Base-by-base conservation (phyloP, 805 yeast genomes). In the Wickerhamiella kazuoi region DNA sequence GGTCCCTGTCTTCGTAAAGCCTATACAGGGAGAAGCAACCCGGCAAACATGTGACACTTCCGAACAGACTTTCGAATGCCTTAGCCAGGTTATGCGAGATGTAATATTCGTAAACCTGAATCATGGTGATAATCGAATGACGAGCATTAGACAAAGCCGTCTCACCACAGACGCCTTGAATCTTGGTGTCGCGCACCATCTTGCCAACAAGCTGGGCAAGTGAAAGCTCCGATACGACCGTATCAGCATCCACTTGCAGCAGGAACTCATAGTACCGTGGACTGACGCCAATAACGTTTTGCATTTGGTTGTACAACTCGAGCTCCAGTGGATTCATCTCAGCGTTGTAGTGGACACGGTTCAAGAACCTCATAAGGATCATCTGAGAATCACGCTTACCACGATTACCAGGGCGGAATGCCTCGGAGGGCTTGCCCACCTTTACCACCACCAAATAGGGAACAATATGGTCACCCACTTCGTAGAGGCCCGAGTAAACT, bases 341-440 rank as follows among this genome's bases (percentile, higher is more conserved):
- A 45, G 69, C 63, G 47, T 71, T 71, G 49, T 70, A 70, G 55
- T 71, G 74, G 18, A 72, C 75, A 41, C 72, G 65, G 54, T 72
- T 75, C 50, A 72, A 57, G 59, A 71, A 72, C 13, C 74, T 59
- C 78, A 72, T 72, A 48, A 72, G 58, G 32, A 72, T 56, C 57
- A 72, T 64, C 53, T 72, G 78, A 15, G 77, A 69, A 50, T 72
- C 78, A 51, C 78, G 72, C 55, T 72, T 72, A 53, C 78, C 78
- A 51, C 78, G 64, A 54, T 72, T 72, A 44, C 78, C 78, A 13
- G 78, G 78, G 37, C 68, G 55, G 41, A 63, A 64, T 13, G 66
- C 68, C 52, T 72, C 78, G 9, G 64, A 68, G 2, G 76, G 74
- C 23, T 73, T 69, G 34, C 78, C 78, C 41, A 74, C 72, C 54